phyloP scores from a whole-genome alignment of 2,329 filamentous ascomycete species.

The Exserohilum rostratum region DNA sequence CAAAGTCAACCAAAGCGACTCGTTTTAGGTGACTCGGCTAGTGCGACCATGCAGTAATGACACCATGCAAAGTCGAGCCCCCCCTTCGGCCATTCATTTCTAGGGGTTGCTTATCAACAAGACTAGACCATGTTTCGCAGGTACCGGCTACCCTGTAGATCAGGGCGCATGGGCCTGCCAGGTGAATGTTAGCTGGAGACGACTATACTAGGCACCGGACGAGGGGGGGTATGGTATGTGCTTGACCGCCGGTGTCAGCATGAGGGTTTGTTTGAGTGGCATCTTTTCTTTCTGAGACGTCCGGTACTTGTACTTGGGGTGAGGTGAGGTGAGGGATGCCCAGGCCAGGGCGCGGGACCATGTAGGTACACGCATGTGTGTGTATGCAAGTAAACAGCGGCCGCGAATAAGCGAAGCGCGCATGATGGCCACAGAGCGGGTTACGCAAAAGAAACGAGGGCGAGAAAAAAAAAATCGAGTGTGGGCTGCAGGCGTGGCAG shows the following conservation, averaged over 20 bases:
- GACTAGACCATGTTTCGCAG: slow-evolving; percentile 5
- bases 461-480: neutral
- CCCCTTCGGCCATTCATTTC: neutral
- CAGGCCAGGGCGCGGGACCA: too few species aligned
- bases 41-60: neutral
- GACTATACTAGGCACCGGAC: neutral
- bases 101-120: neutral
- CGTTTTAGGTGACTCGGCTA: neutral
- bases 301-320: too few species aligned
- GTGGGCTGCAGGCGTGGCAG: slow-evolving; percentile 1
- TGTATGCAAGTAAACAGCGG: too few species aligned
- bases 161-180: neutral
- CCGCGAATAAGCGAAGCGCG: too few species aligned
- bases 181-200: neutral
- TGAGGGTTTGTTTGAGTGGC: neutral
- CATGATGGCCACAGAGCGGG: too few species aligned
- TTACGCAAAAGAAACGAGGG: too few species aligned
- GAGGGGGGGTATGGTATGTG: too few species aligned
- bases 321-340: too few species aligned
- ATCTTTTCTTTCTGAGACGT: too few species aligned
- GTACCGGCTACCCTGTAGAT: slow-evolving; percentile 8
- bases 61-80: slow-evolving; percentile 1
- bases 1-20: neutral
- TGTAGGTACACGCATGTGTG: too few species aligned
- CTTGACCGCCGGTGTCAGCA: slow-evolving; percentile 1